A percentile compares a stretch with the other conserved stretches of the same genome.
These are phyloP conservation scores for Ustilaginoidea virens DNA, from an alignment of 2,329 filamentous ascomycete genomes.

Conservation along the genomic window DNA sequence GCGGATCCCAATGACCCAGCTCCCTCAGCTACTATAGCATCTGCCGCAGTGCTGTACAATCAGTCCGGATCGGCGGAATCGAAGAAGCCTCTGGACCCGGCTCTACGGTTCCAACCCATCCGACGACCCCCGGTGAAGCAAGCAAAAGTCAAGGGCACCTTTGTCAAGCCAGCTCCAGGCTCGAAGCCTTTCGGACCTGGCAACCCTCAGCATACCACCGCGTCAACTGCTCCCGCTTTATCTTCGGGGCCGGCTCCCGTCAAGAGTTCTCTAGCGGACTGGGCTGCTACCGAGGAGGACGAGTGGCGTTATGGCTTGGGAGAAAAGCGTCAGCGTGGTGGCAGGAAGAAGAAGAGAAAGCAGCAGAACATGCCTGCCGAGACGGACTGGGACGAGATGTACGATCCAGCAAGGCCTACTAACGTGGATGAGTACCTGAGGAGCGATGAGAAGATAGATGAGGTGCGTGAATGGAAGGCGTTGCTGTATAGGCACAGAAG, in stretches of 20 bases:
- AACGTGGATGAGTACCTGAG: constrained; percentile 72
- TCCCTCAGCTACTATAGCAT: constrained; percentile 52
- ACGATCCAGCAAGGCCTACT: constrained; percentile 70
- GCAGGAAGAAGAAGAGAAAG: constrained; percentile 63
- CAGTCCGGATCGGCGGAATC: constrained; percentile 31
- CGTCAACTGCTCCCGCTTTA: constrained; percentile 13
- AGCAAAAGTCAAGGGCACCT: constrained; percentile 42
- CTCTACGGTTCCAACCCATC: constrained; percentile 76
- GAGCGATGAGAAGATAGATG: constrained; percentile 69
- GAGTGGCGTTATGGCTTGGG: constrained; percentile 54
- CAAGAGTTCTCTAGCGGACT: constrained; percentile 66
- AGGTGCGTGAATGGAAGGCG: constrained; percentile 75
- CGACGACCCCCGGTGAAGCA: constrained; percentile 54
- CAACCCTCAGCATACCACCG: not conserved
- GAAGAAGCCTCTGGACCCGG: constrained; percentile 45
- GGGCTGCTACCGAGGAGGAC: constrained; percentile 63
- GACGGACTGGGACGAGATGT: constrained; percentile 84
- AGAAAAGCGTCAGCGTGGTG: constrained; percentile 59
- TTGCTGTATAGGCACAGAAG: constrained; percentile 56
- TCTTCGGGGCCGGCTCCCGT: constrained; percentile 21
- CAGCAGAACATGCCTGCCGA: constrained; percentile 40
- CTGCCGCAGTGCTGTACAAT: constrained; percentile 59
- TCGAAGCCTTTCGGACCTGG: constrained; percentile 12
- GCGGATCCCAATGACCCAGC: constrained; percentile 42
- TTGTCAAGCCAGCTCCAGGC: constrained; percentile 29